Conservation (phyloP, 2,329 filamentous ascomycete species). For the Huntiella omanensis region DNA sequence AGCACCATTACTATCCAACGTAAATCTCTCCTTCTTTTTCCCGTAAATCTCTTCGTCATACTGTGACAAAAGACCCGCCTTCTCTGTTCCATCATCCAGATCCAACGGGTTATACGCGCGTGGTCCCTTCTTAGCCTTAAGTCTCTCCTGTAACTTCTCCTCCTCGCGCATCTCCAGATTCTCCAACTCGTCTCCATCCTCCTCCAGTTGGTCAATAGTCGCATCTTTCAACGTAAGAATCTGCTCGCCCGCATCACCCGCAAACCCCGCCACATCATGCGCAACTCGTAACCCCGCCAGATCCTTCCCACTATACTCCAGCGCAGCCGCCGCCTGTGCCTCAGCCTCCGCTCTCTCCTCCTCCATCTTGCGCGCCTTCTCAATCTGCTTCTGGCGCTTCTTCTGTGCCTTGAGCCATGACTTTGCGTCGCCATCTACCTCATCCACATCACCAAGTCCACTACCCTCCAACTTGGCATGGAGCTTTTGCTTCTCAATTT, state of each 20-base stretch:
- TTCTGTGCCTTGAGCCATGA: conserved; percentile 79
- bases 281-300: conserved; percentile 81
- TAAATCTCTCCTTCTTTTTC: conserved; percentile 78
- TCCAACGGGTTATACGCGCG: conserved; percentile 76
- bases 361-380: conserved; percentile 50
- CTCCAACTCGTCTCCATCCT: conserved; percentile 79
- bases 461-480: conserved; percentile 60
- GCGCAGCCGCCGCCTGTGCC: conserved; percentile 39
- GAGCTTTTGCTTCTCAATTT: conserved; percentile 65
- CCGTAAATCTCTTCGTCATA: conserved; percentile 92
- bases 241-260: conserved; percentile 55
- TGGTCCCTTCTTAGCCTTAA: conserved; percentile 80
- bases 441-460: conserved; percentile 57
- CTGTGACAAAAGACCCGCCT: conserved; percentile 57
- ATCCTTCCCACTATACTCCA: conserved; percentile 66
- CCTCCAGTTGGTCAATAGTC: conserved; percentile 58
- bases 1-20: conserved; percentile 59
- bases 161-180: conserved; percentile 53
- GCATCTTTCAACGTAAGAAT: conserved; percentile 89
- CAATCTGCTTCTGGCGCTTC: conserved; percentile 85
- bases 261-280: conserved; percentile 64
- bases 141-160: conserved; percentile 53
- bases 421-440: conserved; percentile 61
- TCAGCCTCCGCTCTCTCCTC: conserved; percentile 65
- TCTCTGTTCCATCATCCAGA: conserved; percentile 28